Base-by-base conservation (phyloP, 139 green algal species). In the Coelastrella sp. region DNA sequence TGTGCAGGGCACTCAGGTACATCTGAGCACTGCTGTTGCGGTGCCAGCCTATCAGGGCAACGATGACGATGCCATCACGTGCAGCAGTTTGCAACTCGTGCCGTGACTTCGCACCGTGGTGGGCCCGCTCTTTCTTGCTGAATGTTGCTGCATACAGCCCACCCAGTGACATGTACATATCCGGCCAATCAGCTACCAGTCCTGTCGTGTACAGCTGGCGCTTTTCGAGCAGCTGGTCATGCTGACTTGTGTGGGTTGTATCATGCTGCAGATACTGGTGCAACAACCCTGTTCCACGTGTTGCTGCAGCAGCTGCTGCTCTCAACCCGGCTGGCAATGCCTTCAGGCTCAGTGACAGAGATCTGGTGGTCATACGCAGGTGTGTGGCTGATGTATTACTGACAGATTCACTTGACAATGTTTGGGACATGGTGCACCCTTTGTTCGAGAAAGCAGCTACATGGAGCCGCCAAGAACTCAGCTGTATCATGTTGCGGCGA, bases 1-100 rank as follows among this genome's bases (percentile, higher is more conserved):
- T 93, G 60, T 91, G 90, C 75, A 80, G 91, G 47, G 92, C 92
- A 8, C 68, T 94, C 13, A 73, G 92, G 90, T 92, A 47, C 32
- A 47, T 47, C 32, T 47, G 32, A 47, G 32, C 1, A 1, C 1
- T 47, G 32, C 0, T 47, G 32, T 0, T 47, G 32, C 32, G 0
- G 32, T 47, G 32, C 32, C 32, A 47, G 32, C 32, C 32, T 47
- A 47, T 0, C 32, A 47, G 32, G 0, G 32, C 32, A 47, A 47
- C 32, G 1, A 47, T 47, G 32, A 47, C 0, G 0, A 47, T 47
- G 32, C 32, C 1, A 47, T 47, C 32, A 47, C 1, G 32, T 47
- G 32, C 32, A 47, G 32, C 32, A 47, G 32, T 47, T 47, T 47
- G 1, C 32, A 47, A 47, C 32, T 47, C 32, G 32, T 47, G 32